Evolutionary conservation across 2,329 filamentous ascomycete genomes (phyloP).

Genomic region (Scytalidium lignicola): DNA sequence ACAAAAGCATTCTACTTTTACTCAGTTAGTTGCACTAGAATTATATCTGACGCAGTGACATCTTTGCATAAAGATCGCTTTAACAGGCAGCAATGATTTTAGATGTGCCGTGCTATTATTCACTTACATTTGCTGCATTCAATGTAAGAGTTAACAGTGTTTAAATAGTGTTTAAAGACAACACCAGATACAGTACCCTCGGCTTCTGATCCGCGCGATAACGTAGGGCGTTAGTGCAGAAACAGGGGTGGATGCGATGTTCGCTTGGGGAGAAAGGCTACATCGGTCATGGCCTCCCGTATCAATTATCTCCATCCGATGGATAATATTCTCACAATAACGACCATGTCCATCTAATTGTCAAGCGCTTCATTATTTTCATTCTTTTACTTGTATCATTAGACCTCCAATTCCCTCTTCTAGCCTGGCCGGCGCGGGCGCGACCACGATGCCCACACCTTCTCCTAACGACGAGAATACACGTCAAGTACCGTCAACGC

Average conservation of each 20-base stretch:
- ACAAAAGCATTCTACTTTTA: constrained; percentile 3
- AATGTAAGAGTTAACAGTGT: too few relatives aligned
- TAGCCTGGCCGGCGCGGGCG: constrained; percentile 25
- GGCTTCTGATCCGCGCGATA: too few relatives aligned
- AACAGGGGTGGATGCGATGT: neutral
- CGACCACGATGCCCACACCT: constrained; percentile 30
- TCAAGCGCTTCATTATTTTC: constrained; percentile 9
- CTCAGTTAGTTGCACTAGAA: neutral
- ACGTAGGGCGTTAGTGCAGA: too few relatives aligned
- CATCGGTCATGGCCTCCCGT: constrained; percentile 5
- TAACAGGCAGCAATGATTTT: too few relatives aligned
- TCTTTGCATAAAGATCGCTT: too few relatives aligned
- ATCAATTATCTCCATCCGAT: constrained; percentile 11
- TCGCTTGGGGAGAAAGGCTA: neutral
- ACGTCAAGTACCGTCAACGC: constrained; percentile 19
- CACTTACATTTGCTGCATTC: too few relatives aligned
- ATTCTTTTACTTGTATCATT: constrained; percentile 25
- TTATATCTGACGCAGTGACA: too few relatives aligned
- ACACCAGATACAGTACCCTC: too few relatives aligned
- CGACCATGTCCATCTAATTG: constrained; percentile 21
- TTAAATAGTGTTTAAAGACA: too few relatives aligned
- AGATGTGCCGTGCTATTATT: too few relatives aligned
- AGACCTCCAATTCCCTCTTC: constrained; percentile 13
- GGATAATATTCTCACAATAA: constrained; percentile 9
- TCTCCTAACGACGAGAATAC: constrained; percentile 19